Conservation (phyloP, 1,284 basidiomycete genomes). For the Schizophyllum amplum region DNA sequence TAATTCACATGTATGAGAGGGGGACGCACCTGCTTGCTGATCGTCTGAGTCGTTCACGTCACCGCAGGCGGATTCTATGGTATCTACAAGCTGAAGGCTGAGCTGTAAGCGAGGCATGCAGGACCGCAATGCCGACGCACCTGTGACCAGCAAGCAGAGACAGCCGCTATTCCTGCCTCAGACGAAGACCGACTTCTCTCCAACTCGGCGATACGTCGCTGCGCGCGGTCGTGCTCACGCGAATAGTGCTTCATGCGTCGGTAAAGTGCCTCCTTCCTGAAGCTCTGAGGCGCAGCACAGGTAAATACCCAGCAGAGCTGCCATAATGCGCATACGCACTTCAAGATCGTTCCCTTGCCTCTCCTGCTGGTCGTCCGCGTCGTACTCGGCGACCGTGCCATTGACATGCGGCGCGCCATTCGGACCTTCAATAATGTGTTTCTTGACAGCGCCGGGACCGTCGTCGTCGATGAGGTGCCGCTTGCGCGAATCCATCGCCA, state of each 20-base stretch:
- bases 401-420: slow-evolving; percentile 56
- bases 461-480: slow-evolving; percentile 50
- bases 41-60: background rate
- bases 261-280: slow-evolving; percentile 90
- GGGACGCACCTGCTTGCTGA: background rate
- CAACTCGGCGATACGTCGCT: slow-evolving; percentile 60
- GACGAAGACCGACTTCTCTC: slow-evolving; percentile 68
- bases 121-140: slow-evolving; percentile 31
- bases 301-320: background rate
- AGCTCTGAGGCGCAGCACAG: slow-evolving; percentile 35
- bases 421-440: slow-evolving; percentile 49
- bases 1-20: background rate
- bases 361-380: slow-evolving; percentile 42
- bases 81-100: slow-evolving; percentile 50
- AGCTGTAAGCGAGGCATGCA: slow-evolving; percentile 5
- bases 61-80: slow-evolving; percentile 28
- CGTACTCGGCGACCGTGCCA: slow-evolving; percentile 25
- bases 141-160: slow-evolving; percentile 88
- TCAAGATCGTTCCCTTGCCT: slow-evolving; percentile 61
- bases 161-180: slow-evolving; percentile 72
- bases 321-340: slow-evolving; percentile 29
- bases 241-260: slow-evolving; percentile 88
- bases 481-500: slow-evolving; percentile 54
- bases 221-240: slow-evolving; percentile 68
- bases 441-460: slow-evolving; percentile 44